Conservation (phyloP, 352 stramenopile genomes). For the Thalassiosira livingstoniorum region DNA sequence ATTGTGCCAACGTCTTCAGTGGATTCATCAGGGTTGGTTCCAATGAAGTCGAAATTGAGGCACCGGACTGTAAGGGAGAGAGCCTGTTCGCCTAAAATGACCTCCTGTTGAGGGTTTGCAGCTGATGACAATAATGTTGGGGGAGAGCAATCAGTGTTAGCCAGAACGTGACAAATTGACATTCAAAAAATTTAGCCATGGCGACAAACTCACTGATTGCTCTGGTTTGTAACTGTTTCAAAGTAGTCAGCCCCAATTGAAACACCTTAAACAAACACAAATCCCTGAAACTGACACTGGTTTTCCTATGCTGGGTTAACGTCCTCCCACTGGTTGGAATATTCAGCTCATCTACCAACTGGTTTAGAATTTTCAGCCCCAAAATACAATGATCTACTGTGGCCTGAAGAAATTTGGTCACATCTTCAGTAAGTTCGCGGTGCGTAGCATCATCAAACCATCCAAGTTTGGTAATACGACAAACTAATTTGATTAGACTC, state of each 20-base stretch:
- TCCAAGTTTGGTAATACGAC: constrained; percentile 97
- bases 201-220: constrained; percentile 61
- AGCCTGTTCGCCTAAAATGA: constrained; percentile 92
- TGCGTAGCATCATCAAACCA: constrained; percentile 98
- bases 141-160: constrained; percentile 5
- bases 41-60: constrained; percentile 99
- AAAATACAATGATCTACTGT: constrained; percentile 98
- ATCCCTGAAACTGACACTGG: constrained; percentile 97
- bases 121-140: constrained; percentile 26
- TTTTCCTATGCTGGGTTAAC: constrained; percentile 97
- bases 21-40: constrained; percentile 97
- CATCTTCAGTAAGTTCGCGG: constrained; percentile 96
- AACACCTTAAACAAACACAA: constrained; percentile 96
- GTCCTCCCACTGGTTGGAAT: constrained; percentile 92
- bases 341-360: constrained; percentile 98
- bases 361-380: constrained; percentile 97
- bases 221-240: constrained; percentile 94
- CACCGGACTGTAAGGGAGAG: constrained; percentile 93
- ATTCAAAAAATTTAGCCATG: constrained; percentile 5
- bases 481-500: constrained; percentile 96
- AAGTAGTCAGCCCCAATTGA: constrained; percentile 94
- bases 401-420: constrained; percentile 96
- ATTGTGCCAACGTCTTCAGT: constrained; percentile 97
- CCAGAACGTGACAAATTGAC: not conserved
- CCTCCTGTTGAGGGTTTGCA: constrained; percentile 89